These are phyloP conservation scores for Saprolegnia parasitica DNA, from an alignment of 352 stramenopile species.

Conservation along the genomic window DNA sequence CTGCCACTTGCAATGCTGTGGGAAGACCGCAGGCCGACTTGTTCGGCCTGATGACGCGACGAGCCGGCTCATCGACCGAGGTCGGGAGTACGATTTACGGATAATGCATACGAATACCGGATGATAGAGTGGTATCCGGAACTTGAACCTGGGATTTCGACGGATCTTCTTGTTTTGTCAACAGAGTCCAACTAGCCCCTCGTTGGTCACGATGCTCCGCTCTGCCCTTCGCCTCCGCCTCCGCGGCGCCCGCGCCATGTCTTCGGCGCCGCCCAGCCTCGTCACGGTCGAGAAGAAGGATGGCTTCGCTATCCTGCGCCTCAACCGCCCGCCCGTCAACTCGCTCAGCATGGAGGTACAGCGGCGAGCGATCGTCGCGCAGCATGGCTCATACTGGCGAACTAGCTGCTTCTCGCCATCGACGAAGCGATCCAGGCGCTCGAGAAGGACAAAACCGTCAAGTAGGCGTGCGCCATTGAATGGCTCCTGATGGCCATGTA, in stretches of 20 bases:
- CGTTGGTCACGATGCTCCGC: constrained; percentile 14
- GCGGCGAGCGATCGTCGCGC: not conserved
- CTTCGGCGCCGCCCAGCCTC: not conserved
- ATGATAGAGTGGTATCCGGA: not conserved
- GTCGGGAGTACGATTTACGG: not conserved
- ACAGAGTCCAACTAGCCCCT: not conserved
- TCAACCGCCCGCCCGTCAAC: constrained; percentile 78
- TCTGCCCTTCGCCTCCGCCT: not conserved
- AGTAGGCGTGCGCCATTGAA: constrained; percentile 34
- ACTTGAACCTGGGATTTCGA: not conserved
- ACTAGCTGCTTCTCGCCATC: constrained; percentile 61
- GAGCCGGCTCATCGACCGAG: too few relatives aligned
- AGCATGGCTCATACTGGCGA: not conserved
- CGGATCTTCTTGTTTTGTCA: constrained; percentile 1
- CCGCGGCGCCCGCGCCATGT: not conserved
- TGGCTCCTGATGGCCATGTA: not conserved
- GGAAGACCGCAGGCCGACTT: too few relatives aligned
- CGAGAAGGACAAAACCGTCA: constrained; percentile 67
- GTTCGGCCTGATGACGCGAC: too few relatives aligned
- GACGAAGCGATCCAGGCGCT: constrained; percentile 64
- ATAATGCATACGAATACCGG: not conserved
- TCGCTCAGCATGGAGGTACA: constrained; percentile 67
- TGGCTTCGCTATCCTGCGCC: constrained; percentile 69
- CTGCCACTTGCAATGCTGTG: too few relatives aligned
- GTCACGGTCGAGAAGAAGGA: constrained; percentile 53